These are phyloP conservation scores for Trichophaea hybrida DNA, from an alignment of 2,329 filamentous ascomycete species.

Conservation along the genomic window DNA sequence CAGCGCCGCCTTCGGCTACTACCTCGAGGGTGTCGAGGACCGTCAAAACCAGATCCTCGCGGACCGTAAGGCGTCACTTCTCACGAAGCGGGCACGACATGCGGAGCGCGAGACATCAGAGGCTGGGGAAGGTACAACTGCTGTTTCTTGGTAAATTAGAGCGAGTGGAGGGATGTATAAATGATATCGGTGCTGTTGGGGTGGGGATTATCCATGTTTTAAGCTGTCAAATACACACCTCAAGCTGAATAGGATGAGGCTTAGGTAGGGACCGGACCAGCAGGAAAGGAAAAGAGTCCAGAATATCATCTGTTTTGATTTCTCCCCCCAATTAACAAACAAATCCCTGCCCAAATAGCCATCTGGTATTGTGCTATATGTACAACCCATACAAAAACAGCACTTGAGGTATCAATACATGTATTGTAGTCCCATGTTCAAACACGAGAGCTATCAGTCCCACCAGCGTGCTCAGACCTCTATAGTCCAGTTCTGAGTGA, in stretches of 20 bases:
- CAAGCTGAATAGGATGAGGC: no score
- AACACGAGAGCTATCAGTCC: not conserved
- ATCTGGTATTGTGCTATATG: not conserved
- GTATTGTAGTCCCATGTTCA: not conserved
- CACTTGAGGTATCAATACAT: not conserved
- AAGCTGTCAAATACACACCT: no score
- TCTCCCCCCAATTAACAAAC: not conserved
- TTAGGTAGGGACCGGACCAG: no score
- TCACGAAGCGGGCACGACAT: constrained; percentile 79
- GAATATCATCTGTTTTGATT: no score
- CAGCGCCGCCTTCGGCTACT: constrained; percentile 90
- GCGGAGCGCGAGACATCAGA: constrained; percentile 48
- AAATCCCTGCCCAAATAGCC: not conserved
- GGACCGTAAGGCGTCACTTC: constrained; percentile 62
- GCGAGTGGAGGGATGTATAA: not conserved
- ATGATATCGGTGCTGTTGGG: no score
- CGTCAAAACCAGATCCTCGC: constrained; percentile 61
- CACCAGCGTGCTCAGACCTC: constrained; percentile 4
- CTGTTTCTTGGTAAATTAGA: not conserved
- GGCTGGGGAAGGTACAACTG: not conserved
- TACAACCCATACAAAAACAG: not conserved
- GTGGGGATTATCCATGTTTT: no score
- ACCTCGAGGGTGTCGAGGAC: constrained; percentile 80
- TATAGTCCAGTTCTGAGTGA: constrained; percentile 47
- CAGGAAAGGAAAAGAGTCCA: no score